Base-by-base conservation (phyloP, 2,329 filamentous ascomycete genomes). In the Aspergillus eucalypticola region DNA sequence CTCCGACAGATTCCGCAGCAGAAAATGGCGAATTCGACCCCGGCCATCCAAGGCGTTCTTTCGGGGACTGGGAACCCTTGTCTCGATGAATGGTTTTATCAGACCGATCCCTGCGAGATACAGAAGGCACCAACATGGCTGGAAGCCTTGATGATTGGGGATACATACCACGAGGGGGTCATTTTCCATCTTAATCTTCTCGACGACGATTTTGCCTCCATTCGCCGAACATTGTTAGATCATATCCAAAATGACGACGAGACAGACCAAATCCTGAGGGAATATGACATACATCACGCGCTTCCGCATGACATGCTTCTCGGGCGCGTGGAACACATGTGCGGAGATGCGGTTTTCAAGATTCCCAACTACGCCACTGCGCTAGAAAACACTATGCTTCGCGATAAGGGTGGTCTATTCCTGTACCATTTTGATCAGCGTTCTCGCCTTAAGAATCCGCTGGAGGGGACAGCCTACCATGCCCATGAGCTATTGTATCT, bases 361-460 rank as follows among this genome's bases (percentile, higher is more conserved):
- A 63, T 71, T 3, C 67, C 64, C 2, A 71, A 72, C 15, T 70
- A 67, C 13, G 54, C 61, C 0, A 58, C 65, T 3, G 27, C 61
- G 5, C 51, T 54, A 11, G 55, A 44, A 10, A 65, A 57, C 27
- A 1, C 17, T 8, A 25, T 17, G 8, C 48, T 57, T 3, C 23
- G 39, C 2, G 17, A 51, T 3, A 8, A 48, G 8, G 51, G 53
- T 1, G 38, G 39, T 2, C 32, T 64, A 2, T 69, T 64, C 38
- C n/a, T 56, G 6, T 72, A 71, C 21, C 69, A 71, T 51, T 70
- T 70, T 23, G 70, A 71, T 25, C 69, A 71, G 46, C 62, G 67
- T 6, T 70, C 67, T 32, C 63, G 66, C 3, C 48, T 70, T 5
- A 52, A 59, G 10, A 71, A 71, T 50, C 25, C 58, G 1, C 58